Percentiles rank a stretch among this genome's conserved stretches.
These are phyloP conservation scores for Geosmithia morbida DNA, from an alignment of 2,329 filamentous ascomycete species.

Conservation along the genomic window DNA sequence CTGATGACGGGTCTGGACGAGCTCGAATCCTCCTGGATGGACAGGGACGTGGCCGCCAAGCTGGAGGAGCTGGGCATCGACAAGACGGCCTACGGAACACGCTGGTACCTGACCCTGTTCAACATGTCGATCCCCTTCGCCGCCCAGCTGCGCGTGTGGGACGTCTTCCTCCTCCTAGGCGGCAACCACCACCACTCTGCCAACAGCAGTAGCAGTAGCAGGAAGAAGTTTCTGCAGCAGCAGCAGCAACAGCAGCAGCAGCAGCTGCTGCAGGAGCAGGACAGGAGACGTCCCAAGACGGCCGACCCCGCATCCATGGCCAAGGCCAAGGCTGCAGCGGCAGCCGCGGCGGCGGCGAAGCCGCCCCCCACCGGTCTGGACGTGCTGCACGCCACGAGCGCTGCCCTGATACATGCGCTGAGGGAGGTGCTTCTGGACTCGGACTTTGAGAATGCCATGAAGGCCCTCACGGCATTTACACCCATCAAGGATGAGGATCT, in stretches of 20 bases:
- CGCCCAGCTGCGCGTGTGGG: conserved; percentile 91
- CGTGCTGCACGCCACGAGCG: conserved; percentile 76
- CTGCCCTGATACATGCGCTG: conserved; percentile 81
- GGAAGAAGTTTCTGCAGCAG: background rate
- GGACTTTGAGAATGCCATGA: conserved; percentile 98
- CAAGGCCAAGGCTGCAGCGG: too few species aligned
- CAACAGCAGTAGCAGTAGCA: too few species aligned
- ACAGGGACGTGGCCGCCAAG: conserved; percentile 65
- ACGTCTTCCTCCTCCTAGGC: conserved; percentile 90
- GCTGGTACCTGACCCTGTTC: conserved; percentile 96
- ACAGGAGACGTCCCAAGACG: background rate
- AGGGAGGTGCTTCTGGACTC: conserved; percentile 78
- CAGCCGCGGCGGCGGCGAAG: background rate
- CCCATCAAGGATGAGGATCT: conserved; percentile 89
- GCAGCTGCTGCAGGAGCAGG: background rate
- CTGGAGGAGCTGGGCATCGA: conserved; percentile 69
- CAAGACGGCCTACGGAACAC: conserved; percentile 83
- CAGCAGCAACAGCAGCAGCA: background rate
- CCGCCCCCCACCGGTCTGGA: conserved; percentile 45
- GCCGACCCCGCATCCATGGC: background rate
- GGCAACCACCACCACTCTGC: conserved; percentile 40
- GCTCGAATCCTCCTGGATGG: conserved; percentile 76
- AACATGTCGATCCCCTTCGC: conserved; percentile 93
- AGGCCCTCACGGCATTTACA: conserved; percentile 85
- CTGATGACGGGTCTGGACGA: conserved; percentile 76